Evolutionary conservation across 1,139 yeast genomes (phyloP), one percentile per base, ranked within the genome.

Genomic region (Yamadazyma taylorii): DNA sequence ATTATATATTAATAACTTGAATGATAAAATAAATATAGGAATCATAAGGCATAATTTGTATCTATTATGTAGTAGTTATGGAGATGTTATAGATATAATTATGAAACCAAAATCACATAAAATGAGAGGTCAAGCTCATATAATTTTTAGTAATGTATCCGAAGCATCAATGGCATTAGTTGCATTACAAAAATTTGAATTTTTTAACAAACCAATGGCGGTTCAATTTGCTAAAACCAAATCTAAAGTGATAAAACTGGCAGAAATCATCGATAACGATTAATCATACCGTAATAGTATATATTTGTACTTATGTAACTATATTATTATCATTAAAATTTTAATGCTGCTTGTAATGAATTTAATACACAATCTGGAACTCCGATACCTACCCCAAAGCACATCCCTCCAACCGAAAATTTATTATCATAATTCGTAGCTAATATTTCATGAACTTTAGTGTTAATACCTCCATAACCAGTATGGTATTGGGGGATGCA

Each of bases 401-500:
- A 78, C 78, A 85, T 86, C 0, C 97, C 97, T 16, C 94, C 89
- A 8, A 85, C 54, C 1, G 81, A 73, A 2, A 88, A 55, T 16
- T 69, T 66, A 9, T 61, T 62, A 0, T 27, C 14, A 22, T 21
- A 25, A n/a, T 33, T 11, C 6, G 29, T 17, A 8, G 19, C 14
- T 16, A 40, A 46, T 12, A 55, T 48, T 5, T 58, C 48, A 33
- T 68, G 63, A 4, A 60, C 56, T 22, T 73, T 61, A 4, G 53
- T 43, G n/a, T 63, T 55, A 35, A 73, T 70, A 41, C 74, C 58
- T 19, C 68, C 63, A 56, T 85, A 90, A 0, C 95, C 96, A 17
- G 85, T 85, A 31, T 75, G 70, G 56, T 79, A 89, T 51, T 85
- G 90, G 0, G 98, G 98, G 32, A 92, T 82, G 49, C 95, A 85